phyloP scores from a whole-genome alignment of 1,139 yeast genomes.

The Kodamaea sp. region DNA sequence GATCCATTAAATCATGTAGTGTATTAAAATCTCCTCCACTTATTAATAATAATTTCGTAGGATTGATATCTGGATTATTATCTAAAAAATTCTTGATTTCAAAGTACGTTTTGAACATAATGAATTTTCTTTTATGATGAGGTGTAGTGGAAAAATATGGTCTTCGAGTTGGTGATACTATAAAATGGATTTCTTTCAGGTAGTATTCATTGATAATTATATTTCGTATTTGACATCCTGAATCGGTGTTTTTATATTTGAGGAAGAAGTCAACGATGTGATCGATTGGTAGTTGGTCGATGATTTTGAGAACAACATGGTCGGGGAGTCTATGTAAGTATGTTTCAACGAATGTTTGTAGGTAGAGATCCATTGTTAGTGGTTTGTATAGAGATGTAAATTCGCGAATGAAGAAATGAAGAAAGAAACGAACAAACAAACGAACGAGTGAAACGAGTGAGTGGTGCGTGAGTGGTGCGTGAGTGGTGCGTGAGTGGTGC shows the following conservation, averaged over 20 bases:
- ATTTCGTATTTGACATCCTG: conserved; percentile 14
- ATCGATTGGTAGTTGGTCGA: conserved; percentile 23
- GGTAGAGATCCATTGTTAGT: conserved; percentile 1
- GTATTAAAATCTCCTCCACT: conserved; percentile 34
- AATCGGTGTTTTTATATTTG: conserved; percentile 12
- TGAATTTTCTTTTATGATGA: conserved; percentile 15
- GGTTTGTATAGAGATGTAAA: neutral
- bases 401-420: neutral
- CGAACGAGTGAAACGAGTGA: neutral
- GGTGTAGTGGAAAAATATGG: conserved; percentile 24
- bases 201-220: conserved; percentile 27
- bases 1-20: conserved; percentile 22
- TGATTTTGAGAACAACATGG: conserved; percentile 24
- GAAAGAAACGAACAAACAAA: conserved; percentile 1
- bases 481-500: too few species aligned
- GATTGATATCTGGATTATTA: conserved; percentile 26
- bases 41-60: conserved; percentile 25
- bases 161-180: conserved; percentile 29
- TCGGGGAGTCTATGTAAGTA: conserved; percentile 27
- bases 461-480: too few species aligned
- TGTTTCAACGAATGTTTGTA: conserved; percentile 10
- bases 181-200: conserved; percentile 31
- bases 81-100: conserved; percentile 32
- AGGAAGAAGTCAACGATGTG: conserved; percentile 28
- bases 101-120: conserved; percentile 27